phyloP scores from a whole-genome alignment of 352 stramenopile species.

The Globisporangium radiosum region DNA sequence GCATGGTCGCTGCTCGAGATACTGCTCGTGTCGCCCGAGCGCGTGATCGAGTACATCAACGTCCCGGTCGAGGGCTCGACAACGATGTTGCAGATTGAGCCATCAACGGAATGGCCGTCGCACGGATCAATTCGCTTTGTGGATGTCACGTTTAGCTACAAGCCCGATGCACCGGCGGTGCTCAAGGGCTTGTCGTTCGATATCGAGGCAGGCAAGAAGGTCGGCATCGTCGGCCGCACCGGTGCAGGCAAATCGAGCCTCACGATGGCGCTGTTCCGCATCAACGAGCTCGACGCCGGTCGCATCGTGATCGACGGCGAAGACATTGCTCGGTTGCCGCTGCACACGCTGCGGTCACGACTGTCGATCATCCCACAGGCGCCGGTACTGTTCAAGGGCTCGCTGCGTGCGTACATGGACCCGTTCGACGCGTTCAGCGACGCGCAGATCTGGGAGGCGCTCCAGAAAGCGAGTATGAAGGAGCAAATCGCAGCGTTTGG shows the following conservation, averaged over 20 bases:
- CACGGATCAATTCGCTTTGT: constrained; percentile 70
- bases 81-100: constrained; percentile 17
- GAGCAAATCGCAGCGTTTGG: neutral
- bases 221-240: constrained; percentile 6
- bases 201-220: constrained; percentile 22
- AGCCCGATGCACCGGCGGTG: constrained; percentile 22
- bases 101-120: constrained; percentile 45
- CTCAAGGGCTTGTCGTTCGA: constrained; percentile 35
- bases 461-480: constrained; percentile 18
- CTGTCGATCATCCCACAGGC: constrained; percentile 67
- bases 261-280: constrained; percentile 72
- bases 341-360: constrained; percentile 58
- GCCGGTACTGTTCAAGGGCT: constrained; percentile 85
- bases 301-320: constrained; percentile 56
- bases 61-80: constrained; percentile 18
- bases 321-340: constrained; percentile 52
- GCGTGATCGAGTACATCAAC: constrained; percentile 35
- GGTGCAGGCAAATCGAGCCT: constrained; percentile 74
- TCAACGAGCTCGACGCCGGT: constrained; percentile 82
- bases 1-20: constrained; percentile 28
- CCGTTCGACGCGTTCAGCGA: constrained; percentile 75
- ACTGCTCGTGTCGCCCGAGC: constrained; percentile 37
- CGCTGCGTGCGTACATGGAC: constrained; percentile 84
- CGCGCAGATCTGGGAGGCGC: constrained; percentile 31
- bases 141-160: constrained; percentile 46